Evolutionary conservation across 305 asterid species (phyloP), one percentile per base, ranked within the genome.

Genomic region (Fraxinus albicans): DNA sequence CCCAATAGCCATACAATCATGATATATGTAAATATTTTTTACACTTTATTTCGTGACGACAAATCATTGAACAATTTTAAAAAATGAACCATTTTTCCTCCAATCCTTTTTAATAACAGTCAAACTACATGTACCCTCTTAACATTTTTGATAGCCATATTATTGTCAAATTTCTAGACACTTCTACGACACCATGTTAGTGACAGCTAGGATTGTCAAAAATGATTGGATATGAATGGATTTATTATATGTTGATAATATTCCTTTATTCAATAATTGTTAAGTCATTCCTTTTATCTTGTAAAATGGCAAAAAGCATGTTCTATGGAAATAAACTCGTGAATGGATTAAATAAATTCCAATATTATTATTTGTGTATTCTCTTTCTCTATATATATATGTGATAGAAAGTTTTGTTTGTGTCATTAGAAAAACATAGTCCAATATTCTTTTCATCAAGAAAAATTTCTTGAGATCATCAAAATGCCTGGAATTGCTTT

Each of bases 401-500:
- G 82, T 65, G 84, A 79, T 75, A 12, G 83, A 79, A 67, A 89
- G 42, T 53, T 44, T 78, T 44, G 25, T 40, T 27, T 29, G 50
- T 76, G 78, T 44, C 86, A 76, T 83, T 75, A 73, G 19, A 47
- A 47, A 74, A 60, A 74, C 76, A 81, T 17, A 79, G 36, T 73
- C 74, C 53, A 44, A 44, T 44, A 44, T n/a, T 53, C 53, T 42
- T 42, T 4, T 42, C 53, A 42, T 42, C 70, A 34, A 10, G 73
- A 15, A 1, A 23, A 27, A 19, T 42, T 23, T 38, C 31, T 55
- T 2, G 6, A 42, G 82, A n/a, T 55, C 29, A 70, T 81, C 34
- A 88, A 85, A 81, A 93, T 93, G 97, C 88, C 92, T 12, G 86
- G 82, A 81, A 92, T 94, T 33, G 98, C 97, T 33, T 86, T 94